These are phyloP conservation scores for Allomyces arbusculus DNA, from an alignment of 192 early-diverging fungal species.

Conservation along the genomic window DNA sequence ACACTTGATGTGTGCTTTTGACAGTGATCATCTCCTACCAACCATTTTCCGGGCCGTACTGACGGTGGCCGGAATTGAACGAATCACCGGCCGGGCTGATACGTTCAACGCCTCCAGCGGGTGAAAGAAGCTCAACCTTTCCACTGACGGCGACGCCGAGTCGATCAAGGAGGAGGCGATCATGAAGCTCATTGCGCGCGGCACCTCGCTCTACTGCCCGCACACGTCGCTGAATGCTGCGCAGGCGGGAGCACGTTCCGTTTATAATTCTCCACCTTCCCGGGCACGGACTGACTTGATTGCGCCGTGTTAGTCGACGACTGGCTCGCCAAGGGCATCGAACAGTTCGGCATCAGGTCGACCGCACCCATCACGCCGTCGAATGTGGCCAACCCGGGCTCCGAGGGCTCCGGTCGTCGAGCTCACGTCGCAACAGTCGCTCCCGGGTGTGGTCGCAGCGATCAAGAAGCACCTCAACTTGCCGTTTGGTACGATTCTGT, in stretches of 20 bases:
- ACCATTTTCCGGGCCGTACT: conserved; percentile 50
- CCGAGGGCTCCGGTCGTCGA: conserved; percentile 6
- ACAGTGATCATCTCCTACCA: conserved; percentile 68
- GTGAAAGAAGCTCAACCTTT: conserved; percentile 38
- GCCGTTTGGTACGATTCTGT: conserved; percentile 25
- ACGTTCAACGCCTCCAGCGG: background rate
- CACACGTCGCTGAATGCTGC: conserved; percentile 66
- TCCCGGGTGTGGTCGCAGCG: conserved; percentile 27
- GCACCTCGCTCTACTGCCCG: conserved; percentile 72
- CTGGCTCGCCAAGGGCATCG: conserved; percentile 62
- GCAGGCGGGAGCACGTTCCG: background rate
- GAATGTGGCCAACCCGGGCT: conserved; percentile 6
- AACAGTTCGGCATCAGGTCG: conserved; percentile 2
- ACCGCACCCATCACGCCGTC: conserved; percentile 20
- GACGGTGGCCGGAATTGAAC: too few species aligned
- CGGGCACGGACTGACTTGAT: too few species aligned
- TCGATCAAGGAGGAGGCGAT: conserved; percentile 53
- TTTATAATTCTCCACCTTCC: too few species aligned
- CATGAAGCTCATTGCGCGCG: conserved; percentile 57
- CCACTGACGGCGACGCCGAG: conserved; percentile 39
- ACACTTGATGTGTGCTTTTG: too few species aligned
- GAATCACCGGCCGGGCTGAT: too few species aligned
- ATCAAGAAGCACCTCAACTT: conserved; percentile 47
- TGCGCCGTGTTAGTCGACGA: conserved; percentile 42
- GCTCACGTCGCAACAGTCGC: conserved; percentile 10